Base-by-base conservation (phyloP, 2,329 filamentous ascomycete genomes). In the Epichloe gansuensis region DNA sequence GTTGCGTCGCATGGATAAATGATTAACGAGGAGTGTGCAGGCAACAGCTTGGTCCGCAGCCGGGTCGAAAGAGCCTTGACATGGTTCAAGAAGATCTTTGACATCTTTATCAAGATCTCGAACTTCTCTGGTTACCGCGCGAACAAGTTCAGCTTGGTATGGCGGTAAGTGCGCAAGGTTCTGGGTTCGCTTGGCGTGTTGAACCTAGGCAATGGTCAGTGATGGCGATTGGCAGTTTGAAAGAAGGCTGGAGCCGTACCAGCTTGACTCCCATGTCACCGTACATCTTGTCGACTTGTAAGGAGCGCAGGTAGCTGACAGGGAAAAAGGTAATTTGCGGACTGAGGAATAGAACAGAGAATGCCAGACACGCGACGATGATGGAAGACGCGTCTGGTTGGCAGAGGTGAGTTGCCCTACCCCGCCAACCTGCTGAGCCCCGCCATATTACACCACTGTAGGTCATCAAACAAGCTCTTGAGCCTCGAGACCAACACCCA, bases 141-240 rank as follows among this genome's bases (percentile, higher is more conserved):
- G 89, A 51, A 97, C 88, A 44, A 94, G 78, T 64, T 97, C 93
- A 31, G 89, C 85, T 68, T 95, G 89, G 66, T 97, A 97, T 3
- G 89, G 84, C 1, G 93, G 93, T 3, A 98, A 79, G 65, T 94
- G 82, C 35, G 83, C 73, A 52, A 98, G 80, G 58, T 87, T 85
- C 68, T 93, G 89, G 17, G 87, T 95, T 65, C 93, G 82, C 76
- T 97, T 97, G 66, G 93, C 93, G 74, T 97, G 87, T 74, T 91
- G 86, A 60, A 94, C 90, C 88, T 95, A 59, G 31, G 36, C 54
- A 49, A 34, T 6, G 11, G 5, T 54, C 12, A 50, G 35, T 46
- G n/a, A n/a, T 13, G 38, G 39, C 41, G 34, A 11, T 35, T 38
- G 17, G 13, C 13, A 5, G 44, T 41, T 36, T 49, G 39, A 43